Evolutionary conservation across 108 stramenopile genomes (phyloP).

Genomic region (Nitzschia palea): DNA sequence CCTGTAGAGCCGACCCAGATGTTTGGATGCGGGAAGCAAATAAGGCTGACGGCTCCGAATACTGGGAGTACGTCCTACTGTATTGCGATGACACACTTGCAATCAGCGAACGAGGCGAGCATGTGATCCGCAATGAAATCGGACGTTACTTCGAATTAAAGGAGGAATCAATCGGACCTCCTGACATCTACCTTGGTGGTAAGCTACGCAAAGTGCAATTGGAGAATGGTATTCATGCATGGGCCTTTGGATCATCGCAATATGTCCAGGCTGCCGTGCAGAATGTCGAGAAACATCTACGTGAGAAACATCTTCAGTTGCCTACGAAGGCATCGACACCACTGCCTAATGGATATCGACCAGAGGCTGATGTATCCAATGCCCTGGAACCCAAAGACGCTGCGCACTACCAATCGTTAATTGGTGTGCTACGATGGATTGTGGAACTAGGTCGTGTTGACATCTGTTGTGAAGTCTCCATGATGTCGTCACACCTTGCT

Average conservation of each 20-base stretch:
- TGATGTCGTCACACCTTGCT: conserved; percentile 48
- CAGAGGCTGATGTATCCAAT: conserved; percentile 20
- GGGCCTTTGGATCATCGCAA: conserved; percentile 43
- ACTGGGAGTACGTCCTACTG: conserved; percentile 39
- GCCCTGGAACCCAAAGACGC: conserved; percentile 16
- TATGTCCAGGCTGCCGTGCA: conserved; percentile 44
- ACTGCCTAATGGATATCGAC: conserved; percentile 18
- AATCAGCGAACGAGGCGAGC: conserved; percentile 8
- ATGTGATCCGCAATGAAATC: conserved; percentile 27
- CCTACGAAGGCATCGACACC: conserved; percentile 16
- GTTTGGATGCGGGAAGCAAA: conserved; percentile 30
- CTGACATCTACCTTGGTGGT: conserved; percentile 45
- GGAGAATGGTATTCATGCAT: conserved; percentile 32
- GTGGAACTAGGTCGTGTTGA: conserved; percentile 53
- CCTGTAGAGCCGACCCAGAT: conserved; percentile 47
- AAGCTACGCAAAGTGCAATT: conserved; percentile 34
- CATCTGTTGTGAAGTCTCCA: conserved; percentile 44
- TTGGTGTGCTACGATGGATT: conserved; percentile 52
- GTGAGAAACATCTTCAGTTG: not conserved
- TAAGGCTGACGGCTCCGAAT: conserved; percentile 17
- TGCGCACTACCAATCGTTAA: conserved; percentile 30
- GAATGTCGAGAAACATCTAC: conserved; percentile 34
- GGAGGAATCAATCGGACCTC: conserved; percentile 38
- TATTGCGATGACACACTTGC: conserved; percentile 38
- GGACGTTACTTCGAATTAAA: conserved; percentile 40